A percentile compares a stretch with the other conserved stretches of the same genome.
Conservation (phyloP, 345 rosid genomes). For the Tarenaya hassleriana region DNA sequence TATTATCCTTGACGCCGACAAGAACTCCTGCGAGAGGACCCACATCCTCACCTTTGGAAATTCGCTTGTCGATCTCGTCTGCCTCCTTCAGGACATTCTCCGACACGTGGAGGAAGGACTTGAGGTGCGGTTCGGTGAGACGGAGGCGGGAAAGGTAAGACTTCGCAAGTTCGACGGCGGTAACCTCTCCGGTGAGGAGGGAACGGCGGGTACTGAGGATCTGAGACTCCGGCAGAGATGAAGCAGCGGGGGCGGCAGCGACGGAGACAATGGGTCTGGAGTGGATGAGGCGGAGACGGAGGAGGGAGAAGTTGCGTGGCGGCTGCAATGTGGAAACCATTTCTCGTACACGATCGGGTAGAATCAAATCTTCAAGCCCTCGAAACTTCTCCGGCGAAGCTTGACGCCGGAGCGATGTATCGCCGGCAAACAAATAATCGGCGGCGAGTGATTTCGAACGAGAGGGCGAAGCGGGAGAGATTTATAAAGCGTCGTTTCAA, state of each 20-base stretch:
- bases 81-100: slow-evolving; percentile 50
- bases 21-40: slow-evolving; percentile 80
- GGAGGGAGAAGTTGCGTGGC: slow-evolving; percentile 1
- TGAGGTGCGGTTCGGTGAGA: slow-evolving; percentile 66
- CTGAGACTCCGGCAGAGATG: slow-evolving; percentile 48
- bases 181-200: slow-evolving; percentile 56
- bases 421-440: too few species aligned
- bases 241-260: background rate
- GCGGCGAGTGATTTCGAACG: slow-evolving; percentile 20
- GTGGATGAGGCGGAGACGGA: slow-evolving; percentile 17
- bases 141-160: slow-evolving; percentile 63
- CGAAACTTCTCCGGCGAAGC: too few species aligned
- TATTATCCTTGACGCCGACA: slow-evolving; percentile 79
- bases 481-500: slow-evolving; percentile 15
- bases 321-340: slow-evolving; percentile 17
- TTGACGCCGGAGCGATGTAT: slow-evolving; percentile 24
- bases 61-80: slow-evolving; percentile 39
- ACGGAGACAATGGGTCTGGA: slow-evolving; percentile 16
- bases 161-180: slow-evolving; percentile 61
- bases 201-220: slow-evolving; percentile 64
- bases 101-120: slow-evolving; percentile 71
- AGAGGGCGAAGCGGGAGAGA: background rate
- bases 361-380: too few species aligned
- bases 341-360: too few species aligned
- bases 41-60: slow-evolving; percentile 45